phyloP scores from a whole-genome alignment of 2,329 filamentous ascomycete species.

The Gnomoniopsis sp. region DNA sequence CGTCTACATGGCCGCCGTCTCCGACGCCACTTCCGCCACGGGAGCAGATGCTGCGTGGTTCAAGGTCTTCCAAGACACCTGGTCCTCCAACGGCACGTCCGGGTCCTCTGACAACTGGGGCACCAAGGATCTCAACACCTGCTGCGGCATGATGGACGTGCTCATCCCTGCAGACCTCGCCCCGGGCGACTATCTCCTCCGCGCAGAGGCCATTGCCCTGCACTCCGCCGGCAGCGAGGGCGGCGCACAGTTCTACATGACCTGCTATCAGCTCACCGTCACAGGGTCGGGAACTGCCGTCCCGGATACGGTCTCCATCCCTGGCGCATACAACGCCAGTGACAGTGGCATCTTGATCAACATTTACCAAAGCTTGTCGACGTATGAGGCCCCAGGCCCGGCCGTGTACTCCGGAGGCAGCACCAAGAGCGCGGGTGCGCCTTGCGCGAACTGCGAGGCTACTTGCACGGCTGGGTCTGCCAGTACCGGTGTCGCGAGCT shows the following conservation, averaged over 20 bases:
- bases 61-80: slow-evolving; percentile 47
- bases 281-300: slow-evolving; percentile 25
- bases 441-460: slow-evolving; percentile 35
- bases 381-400: slow-evolving; percentile 42
- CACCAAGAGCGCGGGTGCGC: slow-evolving; percentile 36
- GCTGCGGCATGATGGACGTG: slow-evolving; percentile 38
- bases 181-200: slow-evolving; percentile 40
- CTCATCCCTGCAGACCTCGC: slow-evolving; percentile 28
- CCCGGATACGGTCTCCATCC: slow-evolving; percentile 34
- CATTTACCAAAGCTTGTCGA: slow-evolving; percentile 39
- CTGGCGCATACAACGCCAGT: slow-evolving; percentile 39
- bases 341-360: slow-evolving; percentile 47
- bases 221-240: slow-evolving; percentile 35
- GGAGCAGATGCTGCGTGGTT: slow-evolving; percentile 42
- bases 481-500: neutral
- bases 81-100: slow-evolving; percentile 32
- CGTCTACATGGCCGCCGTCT: slow-evolving; percentile 46
- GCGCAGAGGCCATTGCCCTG: slow-evolving; percentile 46
- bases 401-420: slow-evolving; percentile 37
- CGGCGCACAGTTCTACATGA: slow-evolving; percentile 36
- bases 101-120: slow-evolving; percentile 45
- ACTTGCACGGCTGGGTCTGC: slow-evolving; percentile 1
- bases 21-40: slow-evolving; percentile 40
- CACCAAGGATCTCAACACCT: slow-evolving; percentile 38
- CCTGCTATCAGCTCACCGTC: slow-evolving; percentile 34